A percentile compares a stretch with the other conserved stretches of the same genome.
These are phyloP conservation scores for Lenzites betulinus DNA, from an alignment of 768 basidiomycete species.

Conservation along the genomic window DNA sequence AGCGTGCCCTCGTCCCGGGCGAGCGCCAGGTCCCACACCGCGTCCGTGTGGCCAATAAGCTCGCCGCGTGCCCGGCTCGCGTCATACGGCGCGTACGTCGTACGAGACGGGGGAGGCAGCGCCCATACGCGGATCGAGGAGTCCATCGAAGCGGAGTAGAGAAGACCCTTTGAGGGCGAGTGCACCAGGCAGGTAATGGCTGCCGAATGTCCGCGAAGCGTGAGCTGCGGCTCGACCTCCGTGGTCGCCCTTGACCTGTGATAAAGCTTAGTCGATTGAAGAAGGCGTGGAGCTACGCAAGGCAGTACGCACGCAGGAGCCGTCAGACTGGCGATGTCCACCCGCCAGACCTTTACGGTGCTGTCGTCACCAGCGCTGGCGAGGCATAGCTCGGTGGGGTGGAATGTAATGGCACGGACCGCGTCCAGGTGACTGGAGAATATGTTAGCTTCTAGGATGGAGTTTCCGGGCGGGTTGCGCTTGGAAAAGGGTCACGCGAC, in stretches of 20 bases:
- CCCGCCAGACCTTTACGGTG: conserved; percentile 94
- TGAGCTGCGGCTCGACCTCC: conserved; percentile 91
- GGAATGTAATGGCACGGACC: conserved; percentile 88
- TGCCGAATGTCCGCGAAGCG: conserved; percentile 90
- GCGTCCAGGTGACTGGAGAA: conserved; percentile 83
- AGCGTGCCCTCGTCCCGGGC: conserved; percentile 81
- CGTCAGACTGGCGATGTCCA: conserved; percentile 74
- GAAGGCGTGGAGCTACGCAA: conserved; percentile 9
- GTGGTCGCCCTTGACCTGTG: conserved; percentile 68
- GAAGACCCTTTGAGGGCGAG: conserved; percentile 68
- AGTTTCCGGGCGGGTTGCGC: conserved; percentile 1
- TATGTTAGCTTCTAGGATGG: conserved; percentile 17
- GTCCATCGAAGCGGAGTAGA: conserved; percentile 94
- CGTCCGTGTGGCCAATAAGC: conserved; percentile 91
- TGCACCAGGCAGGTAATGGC: conserved; percentile 86
- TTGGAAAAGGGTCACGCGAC: conserved; percentile 35
- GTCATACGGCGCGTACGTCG: conserved; percentile 92
- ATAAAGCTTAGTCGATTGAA: conserved; percentile 17
- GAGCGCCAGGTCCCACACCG: conserved; percentile 93
- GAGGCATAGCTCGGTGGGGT: conserved; percentile 79
- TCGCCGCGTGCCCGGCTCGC: conserved; percentile 73
- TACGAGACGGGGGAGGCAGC: conserved; percentile 71
- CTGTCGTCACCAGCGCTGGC: conserved; percentile 96
- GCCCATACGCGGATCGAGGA: conserved; percentile 93
- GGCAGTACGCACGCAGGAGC: conserved; percentile 68